Evolutionary conservation across 805 yeast species (phyloP).

Genomic region (Ascoidea tarda): DNA sequence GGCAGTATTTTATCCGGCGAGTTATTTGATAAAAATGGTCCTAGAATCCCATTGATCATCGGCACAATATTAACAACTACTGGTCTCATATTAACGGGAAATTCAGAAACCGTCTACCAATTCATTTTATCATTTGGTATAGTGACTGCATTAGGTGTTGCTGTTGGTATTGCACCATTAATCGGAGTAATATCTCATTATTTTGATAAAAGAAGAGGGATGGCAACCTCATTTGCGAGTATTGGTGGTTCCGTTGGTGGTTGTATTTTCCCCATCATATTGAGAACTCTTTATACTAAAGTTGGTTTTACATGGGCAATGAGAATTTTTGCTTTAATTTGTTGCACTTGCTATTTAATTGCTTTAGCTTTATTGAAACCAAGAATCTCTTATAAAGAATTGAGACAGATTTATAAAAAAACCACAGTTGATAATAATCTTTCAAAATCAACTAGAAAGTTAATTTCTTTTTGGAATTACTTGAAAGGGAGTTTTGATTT

Average conservation of each 20-base stretch:
- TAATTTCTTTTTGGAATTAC: too few species aligned
- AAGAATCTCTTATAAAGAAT: conserved; percentile 13
- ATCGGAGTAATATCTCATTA: conserved; percentile 30
- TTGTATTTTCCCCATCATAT: conserved; percentile 30
- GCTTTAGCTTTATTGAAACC: conserved; percentile 19
- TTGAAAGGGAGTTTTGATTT: conserved; percentile 14
- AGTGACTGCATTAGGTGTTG: conserved; percentile 27
- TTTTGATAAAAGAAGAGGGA: conserved; percentile 27
- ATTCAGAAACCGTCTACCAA: conserved; percentile 30
- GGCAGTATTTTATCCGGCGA: conserved; percentile 28
- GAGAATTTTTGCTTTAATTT: conserved; percentile 31
- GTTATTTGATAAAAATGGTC: conserved; percentile 31
- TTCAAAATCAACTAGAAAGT: too few species aligned
- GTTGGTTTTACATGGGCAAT: conserved; percentile 43
- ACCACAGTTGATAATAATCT: not conserved
- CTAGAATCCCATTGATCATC: conserved; percentile 20
- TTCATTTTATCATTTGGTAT: conserved; percentile 38
- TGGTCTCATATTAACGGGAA: conserved; percentile 31
- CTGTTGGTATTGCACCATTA: conserved; percentile 28
- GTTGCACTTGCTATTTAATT: conserved; percentile 14
- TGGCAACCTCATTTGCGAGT: conserved; percentile 31
- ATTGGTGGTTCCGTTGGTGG: conserved; percentile 41
- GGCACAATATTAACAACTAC: conserved; percentile 23
- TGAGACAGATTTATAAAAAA: too few species aligned
- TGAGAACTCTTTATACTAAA: conserved; percentile 22